Evolutionary conservation across 768 basidiomycete species (phyloP).

Genomic region (Dentipellis fragilis): DNA sequence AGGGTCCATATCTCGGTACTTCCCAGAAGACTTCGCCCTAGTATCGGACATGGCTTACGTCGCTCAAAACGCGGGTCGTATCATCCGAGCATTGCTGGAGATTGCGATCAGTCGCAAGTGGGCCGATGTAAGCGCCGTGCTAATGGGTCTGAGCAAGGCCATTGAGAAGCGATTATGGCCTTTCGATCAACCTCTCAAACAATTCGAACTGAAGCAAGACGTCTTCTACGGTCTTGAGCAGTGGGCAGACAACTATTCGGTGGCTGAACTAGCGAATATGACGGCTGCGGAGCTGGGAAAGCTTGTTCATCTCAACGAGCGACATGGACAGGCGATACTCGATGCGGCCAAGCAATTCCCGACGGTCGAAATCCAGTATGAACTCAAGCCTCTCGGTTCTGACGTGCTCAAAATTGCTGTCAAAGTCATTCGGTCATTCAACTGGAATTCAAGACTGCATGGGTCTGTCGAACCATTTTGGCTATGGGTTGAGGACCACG

Average conservation of each 20-base stretch:
- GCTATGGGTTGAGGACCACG: conserved; percentile 89
- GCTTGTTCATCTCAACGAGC: conserved; percentile 77
- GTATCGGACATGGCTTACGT: conserved; percentile 93
- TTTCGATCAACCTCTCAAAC: conserved; percentile 82
- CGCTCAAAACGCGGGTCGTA: conserved; percentile 91
- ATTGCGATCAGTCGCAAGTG: conserved; percentile 90
- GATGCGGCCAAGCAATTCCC: conserved; percentile 84
- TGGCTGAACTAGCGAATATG: conserved; percentile 60
- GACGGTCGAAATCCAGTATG: conserved; percentile 49
- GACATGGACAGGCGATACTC: conserved; percentile 70
- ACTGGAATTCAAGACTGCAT: conserved; percentile 72
- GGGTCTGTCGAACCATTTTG: conserved; percentile 80
- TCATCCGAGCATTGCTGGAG: conserved; percentile 88
- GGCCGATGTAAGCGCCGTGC: conserved; percentile 69
- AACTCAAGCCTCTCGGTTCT: conserved; percentile 71
- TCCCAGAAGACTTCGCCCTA: conserved; percentile 90
- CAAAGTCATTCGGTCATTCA: conserved; percentile 55
- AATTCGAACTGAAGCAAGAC: conserved; percentile 70
- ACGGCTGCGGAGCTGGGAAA: conserved; percentile 63
- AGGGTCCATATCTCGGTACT: conserved; percentile 70
- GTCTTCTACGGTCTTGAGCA: conserved; percentile 67
- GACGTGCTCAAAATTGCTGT: conserved; percentile 76
- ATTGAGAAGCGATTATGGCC: conserved; percentile 92
- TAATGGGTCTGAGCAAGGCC: conserved; percentile 89
- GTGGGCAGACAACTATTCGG: conserved; percentile 74